These are phyloP conservation scores for Malania oleifera DNA, from an alignment of 164 flowering plant species.

Conservation along the genomic window DNA sequence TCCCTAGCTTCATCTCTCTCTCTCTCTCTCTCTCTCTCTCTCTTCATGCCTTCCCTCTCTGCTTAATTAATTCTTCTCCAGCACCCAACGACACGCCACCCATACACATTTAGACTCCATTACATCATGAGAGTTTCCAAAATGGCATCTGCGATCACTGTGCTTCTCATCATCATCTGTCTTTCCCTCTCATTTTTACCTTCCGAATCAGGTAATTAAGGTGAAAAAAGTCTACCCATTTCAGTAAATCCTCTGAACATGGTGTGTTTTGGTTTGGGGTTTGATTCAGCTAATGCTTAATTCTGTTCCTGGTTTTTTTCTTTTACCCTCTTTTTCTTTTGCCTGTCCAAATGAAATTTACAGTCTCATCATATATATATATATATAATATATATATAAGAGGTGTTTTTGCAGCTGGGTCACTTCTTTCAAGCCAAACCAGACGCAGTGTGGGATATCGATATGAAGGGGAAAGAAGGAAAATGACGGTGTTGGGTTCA, in stretches of 20 bases:
- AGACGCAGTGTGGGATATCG: constrained; percentile 1
- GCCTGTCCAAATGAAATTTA: neutral
- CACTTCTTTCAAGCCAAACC: constrained; percentile 3
- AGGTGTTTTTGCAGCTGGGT: constrained; percentile 21
- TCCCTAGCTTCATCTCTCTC: neutral
- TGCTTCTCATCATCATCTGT: constrained; percentile 20
- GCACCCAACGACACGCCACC: too few species aligned
- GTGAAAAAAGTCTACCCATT: too few species aligned
- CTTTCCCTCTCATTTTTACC: constrained; percentile 25
- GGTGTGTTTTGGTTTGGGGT: too few species aligned
- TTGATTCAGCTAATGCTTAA: too few species aligned
- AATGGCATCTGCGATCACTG: constrained; percentile 14
- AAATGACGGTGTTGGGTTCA: constrained; percentile 58
- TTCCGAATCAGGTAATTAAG: constrained; percentile 30
- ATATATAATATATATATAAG: too few species aligned
- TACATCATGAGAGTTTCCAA: too few species aligned
- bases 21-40: neutral
- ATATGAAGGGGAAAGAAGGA: constrained; percentile 17
- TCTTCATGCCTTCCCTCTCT: neutral
- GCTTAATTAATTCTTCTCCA: too few species aligned
- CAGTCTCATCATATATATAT: too few species aligned
- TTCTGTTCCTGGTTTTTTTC: constrained; percentile 11
- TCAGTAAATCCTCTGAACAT: too few species aligned
- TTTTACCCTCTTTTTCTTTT: constrained; percentile 1
- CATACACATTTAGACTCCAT: too few species aligned